These are phyloP conservation scores for Onygenales sp. DNA, from an alignment of 2,329 filamentous ascomycete genomes.

Conservation along the genomic window DNA sequence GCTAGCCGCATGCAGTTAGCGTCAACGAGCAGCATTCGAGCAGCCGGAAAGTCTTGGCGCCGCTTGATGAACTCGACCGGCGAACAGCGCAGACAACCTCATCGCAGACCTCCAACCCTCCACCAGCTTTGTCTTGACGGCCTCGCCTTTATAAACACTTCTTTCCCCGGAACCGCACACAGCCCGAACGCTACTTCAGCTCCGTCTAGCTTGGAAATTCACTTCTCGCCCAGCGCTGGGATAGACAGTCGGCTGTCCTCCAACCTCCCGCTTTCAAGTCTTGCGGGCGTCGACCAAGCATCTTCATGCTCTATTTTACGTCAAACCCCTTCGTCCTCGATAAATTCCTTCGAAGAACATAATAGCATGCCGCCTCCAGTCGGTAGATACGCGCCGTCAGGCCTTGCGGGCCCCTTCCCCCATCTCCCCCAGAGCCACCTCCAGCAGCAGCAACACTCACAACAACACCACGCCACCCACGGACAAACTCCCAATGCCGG, in stretches of 20 bases:
- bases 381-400: conserved; percentile 48
- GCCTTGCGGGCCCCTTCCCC: conserved; percentile 51
- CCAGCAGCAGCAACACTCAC: conserved; percentile 34
- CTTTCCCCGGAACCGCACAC: not conserved
- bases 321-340: conserved; percentile 10
- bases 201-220: not conserved
- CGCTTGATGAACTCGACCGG: not conserved
- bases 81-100: not conserved
- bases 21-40: not conserved
- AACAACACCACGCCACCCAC: conserved; percentile 31
- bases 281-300: conserved; percentile 6
- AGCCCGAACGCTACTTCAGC: not conserved
- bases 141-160: not conserved
- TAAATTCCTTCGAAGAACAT: conserved; percentile 10
- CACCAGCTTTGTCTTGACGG: not conserved
- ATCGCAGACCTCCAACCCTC: too few relatives aligned
- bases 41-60: not conserved
- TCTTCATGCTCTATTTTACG: conserved; percentile 14
- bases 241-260: not conserved
- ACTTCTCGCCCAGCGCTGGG: not conserved
- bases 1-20: not conserved
- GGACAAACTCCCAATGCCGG: conserved; percentile 38
- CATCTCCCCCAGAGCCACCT: conserved; percentile 45
- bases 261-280: conserved; percentile 2
- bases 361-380: conserved; percentile 49